Evolutionary conservation across 139 green algal species (phyloP).

Genomic region (Haematococcus lacustris): DNA sequence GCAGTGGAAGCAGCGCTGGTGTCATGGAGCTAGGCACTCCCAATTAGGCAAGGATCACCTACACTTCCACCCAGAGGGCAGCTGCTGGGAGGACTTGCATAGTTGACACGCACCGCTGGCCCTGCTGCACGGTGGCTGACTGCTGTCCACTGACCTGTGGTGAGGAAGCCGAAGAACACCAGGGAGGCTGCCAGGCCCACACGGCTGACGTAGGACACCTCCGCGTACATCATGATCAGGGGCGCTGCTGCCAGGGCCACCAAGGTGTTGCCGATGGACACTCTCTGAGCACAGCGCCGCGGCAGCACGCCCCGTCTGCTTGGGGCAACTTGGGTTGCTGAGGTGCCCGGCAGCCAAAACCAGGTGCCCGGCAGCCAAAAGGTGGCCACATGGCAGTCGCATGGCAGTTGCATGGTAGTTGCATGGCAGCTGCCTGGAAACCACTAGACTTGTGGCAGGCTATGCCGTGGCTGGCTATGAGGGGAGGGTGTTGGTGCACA

Average conservation of each 20-base stretch:
- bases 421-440: neutral
- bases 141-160: conserved; percentile 22
- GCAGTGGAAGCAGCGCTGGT: no score
- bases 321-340: neutral
- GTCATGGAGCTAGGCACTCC: no score
- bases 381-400: neutral
- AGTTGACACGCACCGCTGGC: no score
- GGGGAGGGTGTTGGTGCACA: no score
- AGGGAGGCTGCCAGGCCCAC: conserved; percentile 24
- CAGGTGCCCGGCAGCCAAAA: neutral
- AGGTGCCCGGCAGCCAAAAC: neutral
- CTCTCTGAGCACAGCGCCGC: conserved; percentile 9
- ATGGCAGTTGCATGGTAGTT: neutral
- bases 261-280: conserved; percentile 35
- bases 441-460: no score
- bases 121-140: no score
- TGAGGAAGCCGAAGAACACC: conserved; percentile 31
- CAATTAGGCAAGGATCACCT: no score
- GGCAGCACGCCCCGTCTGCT: neutral
- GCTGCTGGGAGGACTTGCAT: no score
- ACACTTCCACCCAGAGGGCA: no score
- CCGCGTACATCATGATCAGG: conserved; percentile 23
- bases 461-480: no score
- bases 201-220: conserved; percentile 15
- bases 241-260: conserved; percentile 26